Evolutionary conservation across 768 basidiomycete species (phyloP).

Genomic region (Russula brevipes): DNA sequence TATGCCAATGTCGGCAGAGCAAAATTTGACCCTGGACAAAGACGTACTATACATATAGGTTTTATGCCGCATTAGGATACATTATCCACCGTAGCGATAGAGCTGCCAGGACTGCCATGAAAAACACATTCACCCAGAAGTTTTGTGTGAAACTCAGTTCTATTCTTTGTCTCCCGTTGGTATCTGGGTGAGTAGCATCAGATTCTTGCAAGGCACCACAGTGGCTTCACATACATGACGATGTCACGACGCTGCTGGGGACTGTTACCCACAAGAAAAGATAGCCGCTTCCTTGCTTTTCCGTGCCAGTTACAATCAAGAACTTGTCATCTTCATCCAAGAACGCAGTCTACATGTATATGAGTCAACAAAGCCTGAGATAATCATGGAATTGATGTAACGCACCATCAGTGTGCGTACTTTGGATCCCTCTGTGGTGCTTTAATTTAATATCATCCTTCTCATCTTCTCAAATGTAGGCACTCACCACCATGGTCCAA

Average conservation of each 20-base stretch:
- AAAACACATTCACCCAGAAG: neutral
- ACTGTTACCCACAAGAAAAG: neutral
- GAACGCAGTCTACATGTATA: neutral
- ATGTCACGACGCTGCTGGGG: neutral
- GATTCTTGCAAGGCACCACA: no score
- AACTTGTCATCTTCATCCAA: neutral
- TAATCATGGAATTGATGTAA: neutral
- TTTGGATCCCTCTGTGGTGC: neutral
- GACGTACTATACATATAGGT: no score
- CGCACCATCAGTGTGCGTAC: neutral
- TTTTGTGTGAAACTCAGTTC: neutral
- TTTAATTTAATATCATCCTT: neutral
- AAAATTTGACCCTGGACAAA: no score
- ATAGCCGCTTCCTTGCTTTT: neutral
- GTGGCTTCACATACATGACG: no score
- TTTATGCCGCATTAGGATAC: no score
- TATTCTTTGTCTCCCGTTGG: neutral
- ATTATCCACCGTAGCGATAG: neutral
- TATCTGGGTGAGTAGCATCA: no score
- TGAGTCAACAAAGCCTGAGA: no score
- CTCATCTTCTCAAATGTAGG: neutral
- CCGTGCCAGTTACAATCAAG: neutral
- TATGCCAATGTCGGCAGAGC: no score
- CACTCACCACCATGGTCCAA: neutral
- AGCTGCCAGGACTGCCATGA: neutral